A percentile compares a stretch with the other conserved stretches of the same genome.
phyloP scores from a whole-genome alignment of 1,284 basidiomycete species.

The Schizophyllum commune region DNA sequence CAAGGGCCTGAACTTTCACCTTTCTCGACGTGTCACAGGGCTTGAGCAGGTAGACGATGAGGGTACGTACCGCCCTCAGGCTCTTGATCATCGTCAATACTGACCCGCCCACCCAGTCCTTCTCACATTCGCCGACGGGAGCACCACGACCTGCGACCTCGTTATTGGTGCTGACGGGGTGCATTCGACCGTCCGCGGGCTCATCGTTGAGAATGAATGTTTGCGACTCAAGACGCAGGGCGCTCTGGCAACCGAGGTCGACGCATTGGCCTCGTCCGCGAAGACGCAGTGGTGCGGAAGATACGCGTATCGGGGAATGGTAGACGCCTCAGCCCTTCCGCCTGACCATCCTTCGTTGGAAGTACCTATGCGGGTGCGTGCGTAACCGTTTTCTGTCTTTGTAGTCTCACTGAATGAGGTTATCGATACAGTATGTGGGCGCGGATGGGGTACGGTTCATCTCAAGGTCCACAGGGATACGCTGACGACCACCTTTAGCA shows the following conservation, averaged over 20 bases:
- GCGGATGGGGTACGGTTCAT: not conserved
- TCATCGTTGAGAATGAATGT: not conserved
- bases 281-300: not conserved
- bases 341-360: not conserved
- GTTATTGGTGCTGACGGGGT: not conserved
- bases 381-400: not conserved
- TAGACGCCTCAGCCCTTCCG: not conserved
- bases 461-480: not conserved
- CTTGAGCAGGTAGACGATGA: not conserved
- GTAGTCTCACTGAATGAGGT: not conserved
- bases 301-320: not conserved
- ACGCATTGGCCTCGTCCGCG: not conserved
- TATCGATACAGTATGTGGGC: not conserved
- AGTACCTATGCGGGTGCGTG: not conserved
- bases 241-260: not conserved
- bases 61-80: not conserved
- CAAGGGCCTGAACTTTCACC: not conserved
- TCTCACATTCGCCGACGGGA: not conserved
- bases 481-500: not conserved
- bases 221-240: not conserved
- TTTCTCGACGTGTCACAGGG: not conserved
- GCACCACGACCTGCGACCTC: not conserved
- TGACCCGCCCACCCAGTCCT: too few relatives aligned
- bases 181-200: not conserved
- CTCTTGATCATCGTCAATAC: too few relatives aligned